Base-by-base conservation (phyloP, 1,284 basidiomycete genomes). In the Exobasidium cylindrosporum region DNA sequence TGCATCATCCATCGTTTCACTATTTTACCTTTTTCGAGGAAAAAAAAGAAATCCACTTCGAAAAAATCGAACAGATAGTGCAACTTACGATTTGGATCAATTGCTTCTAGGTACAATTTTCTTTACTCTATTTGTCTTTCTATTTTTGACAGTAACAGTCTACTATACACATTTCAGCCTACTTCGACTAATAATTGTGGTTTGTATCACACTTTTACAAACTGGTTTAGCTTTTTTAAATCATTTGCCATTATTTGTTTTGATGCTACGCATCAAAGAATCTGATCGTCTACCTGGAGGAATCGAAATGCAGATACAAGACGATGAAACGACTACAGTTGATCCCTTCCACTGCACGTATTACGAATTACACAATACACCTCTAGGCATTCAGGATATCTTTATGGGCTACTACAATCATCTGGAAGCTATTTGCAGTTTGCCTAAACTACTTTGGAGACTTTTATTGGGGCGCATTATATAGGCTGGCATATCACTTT, bases 11-110 rank as follows among this genome's bases (percentile, higher is more conserved):
- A 83, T 87, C 6, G 85, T 85, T 31, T 89, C 88, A 0, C 82
- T 97, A 14, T 97, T 91, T 86, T 92, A 93, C 75, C 85, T 98
- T n/a, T 98, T 97, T 77, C 85, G 92, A 80, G 94, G 93, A 89
- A 72, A 73, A 62, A 76, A 74, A 61, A 65, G 69, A 17, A 62
- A 60, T 49, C 65, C 72, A 84, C 88, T 26, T 82, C 97, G 30
- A 85, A 92, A 52, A 84, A 70, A 87, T 54, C 87, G 95, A 29
- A 87, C 88, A 3, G 96, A 97, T 77, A 86, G 89, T 4, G 93
- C 91, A 84, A 86, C 88, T 65, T 97, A 97, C 76, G 91, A 95
- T 66, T 84, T 95, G 28, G 95, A 98, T 78, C 93, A 97, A 78
- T 85, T 97, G 11, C 84, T 97, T 30, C 87, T 98, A 30, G 95